These are phyloP conservation scores for Citrus hindsii DNA, from an alignment of 345 rosid genomes.

Conservation along the genomic window DNA sequence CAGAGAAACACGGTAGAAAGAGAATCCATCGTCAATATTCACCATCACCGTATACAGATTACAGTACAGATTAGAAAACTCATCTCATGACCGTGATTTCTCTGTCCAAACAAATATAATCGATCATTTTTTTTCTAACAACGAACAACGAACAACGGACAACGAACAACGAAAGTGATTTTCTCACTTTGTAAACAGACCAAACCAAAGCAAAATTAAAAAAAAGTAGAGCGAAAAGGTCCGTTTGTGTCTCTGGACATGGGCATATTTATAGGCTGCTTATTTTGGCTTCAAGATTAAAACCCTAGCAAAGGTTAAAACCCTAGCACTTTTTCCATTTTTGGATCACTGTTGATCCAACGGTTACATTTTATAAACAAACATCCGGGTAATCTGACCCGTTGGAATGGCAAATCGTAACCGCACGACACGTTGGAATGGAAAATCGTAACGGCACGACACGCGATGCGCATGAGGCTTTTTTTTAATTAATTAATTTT, in stretches of 20 bases:
- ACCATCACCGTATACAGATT: too few relatives aligned
- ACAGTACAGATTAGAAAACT: not conserved
- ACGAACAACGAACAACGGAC: too few relatives aligned
- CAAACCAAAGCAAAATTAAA: too few relatives aligned
- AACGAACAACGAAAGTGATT: too few relatives aligned
- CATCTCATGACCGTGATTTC: constrained; percentile 28
- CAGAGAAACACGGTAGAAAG: constrained; percentile 18
- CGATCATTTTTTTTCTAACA: not conserved
- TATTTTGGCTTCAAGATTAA: too few relatives aligned
- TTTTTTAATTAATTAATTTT: too few relatives aligned
- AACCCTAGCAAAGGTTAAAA: too few relatives aligned
- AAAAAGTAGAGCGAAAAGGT: too few relatives aligned
- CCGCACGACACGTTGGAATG: not conserved
- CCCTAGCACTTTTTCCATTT: not conserved
- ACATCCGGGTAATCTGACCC: not conserved
- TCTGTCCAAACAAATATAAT: constrained; percentile 28
- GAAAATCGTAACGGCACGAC: not conserved
- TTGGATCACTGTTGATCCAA: not conserved
- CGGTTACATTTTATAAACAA: not conserved
- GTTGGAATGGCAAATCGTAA: not conserved
- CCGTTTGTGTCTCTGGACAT: too few relatives aligned
- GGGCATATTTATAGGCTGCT: too few relatives aligned
- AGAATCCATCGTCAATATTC: not conserved
- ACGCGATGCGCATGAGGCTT: too few relatives aligned
- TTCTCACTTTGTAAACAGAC: too few relatives aligned